Evolutionary conservation across 2,329 filamentous ascomycete species (phyloP).

Genomic region (Phaeosphaeria sp.): DNA sequence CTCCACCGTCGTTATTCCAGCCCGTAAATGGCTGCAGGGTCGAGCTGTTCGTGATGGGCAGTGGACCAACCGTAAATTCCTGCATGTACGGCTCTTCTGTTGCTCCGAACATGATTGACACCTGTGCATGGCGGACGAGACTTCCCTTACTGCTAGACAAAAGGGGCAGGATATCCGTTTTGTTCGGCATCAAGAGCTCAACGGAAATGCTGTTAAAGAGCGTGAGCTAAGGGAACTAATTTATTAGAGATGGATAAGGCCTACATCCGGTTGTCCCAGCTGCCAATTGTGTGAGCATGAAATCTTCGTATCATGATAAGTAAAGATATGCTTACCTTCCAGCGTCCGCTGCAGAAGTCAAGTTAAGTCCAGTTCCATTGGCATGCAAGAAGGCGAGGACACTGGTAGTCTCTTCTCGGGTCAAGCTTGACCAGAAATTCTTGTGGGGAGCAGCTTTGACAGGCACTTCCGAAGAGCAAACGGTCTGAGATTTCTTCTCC

Average conservation of each 20-base stretch:
- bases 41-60: conserved; percentile 51
- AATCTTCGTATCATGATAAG: not conserved
- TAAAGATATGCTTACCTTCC: not conserved
- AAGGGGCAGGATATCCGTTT: conserved; percentile 4
- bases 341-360: not conserved
- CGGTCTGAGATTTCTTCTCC: not conserved
- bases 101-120: not conserved
- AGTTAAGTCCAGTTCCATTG: not conserved
- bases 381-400: not conserved
- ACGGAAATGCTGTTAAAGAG: not conserved
- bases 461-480: not conserved
- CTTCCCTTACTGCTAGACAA: not conserved
- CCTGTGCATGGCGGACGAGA: conserved; percentile 8
- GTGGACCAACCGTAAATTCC: conserved; percentile 56
- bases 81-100: conserved; percentile 39
- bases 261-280: conserved; percentile 1
- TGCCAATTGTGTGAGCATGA: not conserved
- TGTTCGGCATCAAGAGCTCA: conserved; percentile 4
- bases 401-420: not conserved
- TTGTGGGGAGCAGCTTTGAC: not conserved
- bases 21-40: conserved; percentile 17
- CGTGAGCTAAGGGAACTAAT: not conserved
- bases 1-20: not conserved
- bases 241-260: not conserved
- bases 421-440: not conserved